Evolutionary conservation across 192 early-diverging fungal genomes (phyloP).

Genomic region (Chytriomyces hyalinus): DNA sequence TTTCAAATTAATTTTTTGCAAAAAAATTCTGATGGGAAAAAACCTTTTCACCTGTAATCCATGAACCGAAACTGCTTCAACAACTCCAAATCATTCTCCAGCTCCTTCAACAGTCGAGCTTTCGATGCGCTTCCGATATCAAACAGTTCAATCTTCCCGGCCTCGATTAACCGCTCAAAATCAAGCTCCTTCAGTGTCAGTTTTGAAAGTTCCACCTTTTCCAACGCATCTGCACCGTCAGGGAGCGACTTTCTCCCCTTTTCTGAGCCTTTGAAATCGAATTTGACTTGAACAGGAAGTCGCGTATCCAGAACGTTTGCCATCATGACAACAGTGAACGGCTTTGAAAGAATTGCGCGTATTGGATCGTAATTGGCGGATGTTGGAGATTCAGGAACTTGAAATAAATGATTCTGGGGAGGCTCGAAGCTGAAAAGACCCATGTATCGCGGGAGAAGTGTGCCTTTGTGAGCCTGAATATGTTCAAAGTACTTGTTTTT

Average conservation of each 20-base stretch:
- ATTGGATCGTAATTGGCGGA: background rate
- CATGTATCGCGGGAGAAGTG: slow-evolving; percentile 47
- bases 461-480: slow-evolving; percentile 30
- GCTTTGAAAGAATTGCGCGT: background rate
- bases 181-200: slow-evolving; percentile 52
- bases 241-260: slow-evolving; percentile 22
- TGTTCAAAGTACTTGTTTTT: slow-evolving; percentile 36
- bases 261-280: slow-evolving; percentile 50
- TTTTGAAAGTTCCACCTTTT: slow-evolving; percentile 1
- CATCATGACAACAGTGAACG: slow-evolving; percentile 49
- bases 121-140: slow-evolving; percentile 23
- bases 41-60: slow-evolving; percentile 50
- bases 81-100: slow-evolving; percentile 43
- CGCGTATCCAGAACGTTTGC: slow-evolving; percentile 45
- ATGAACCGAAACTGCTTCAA: slow-evolving; percentile 46
- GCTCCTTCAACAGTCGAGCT: slow-evolving; percentile 32
- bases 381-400: background rate
- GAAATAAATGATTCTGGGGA: background rate
- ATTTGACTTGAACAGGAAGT: slow-evolving; percentile 33
- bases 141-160: slow-evolving; percentile 20
- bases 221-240: too few relatives aligned
- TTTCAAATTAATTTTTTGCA: too few relatives aligned
- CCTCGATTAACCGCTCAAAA: slow-evolving; percentile 39
- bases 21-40: background rate
- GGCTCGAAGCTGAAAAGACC: slow-evolving; percentile 53